These are phyloP conservation scores for Cucurbitaria berberidis DNA, from an alignment of 2,329 filamentous ascomycete species.

Conservation along the genomic window DNA sequence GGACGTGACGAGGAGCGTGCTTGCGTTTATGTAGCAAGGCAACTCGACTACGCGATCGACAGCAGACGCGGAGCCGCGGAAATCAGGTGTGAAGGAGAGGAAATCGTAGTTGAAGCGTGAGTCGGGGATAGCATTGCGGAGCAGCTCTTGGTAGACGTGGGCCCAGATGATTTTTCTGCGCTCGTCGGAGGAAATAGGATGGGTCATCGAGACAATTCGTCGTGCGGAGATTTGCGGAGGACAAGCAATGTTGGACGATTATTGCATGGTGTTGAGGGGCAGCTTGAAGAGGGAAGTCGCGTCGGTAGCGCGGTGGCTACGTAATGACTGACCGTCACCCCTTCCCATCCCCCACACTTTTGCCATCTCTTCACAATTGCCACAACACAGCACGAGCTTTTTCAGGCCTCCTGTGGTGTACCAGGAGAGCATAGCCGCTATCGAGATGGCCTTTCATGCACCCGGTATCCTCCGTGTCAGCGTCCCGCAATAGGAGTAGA, in stretches of 20 bases:
- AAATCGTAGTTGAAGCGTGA: slow-evolving; percentile 55
- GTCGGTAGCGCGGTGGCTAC: background rate
- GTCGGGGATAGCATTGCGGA: slow-evolving; percentile 51
- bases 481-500: too few relatives aligned
- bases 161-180: slow-evolving; percentile 32
- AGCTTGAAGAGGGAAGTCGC: background rate
- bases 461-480: background rate
- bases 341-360: background rate
- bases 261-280: background rate
- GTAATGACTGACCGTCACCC: background rate
- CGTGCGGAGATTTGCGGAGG: background rate
- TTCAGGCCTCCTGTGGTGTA: background rate
- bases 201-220: slow-evolving; percentile 17
- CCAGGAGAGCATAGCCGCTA: background rate
- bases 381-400: background rate
- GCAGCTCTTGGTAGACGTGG: slow-evolving; percentile 46
- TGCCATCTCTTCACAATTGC: background rate
- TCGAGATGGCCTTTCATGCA: background rate
- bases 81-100: slow-evolving; percentile 53
- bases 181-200: slow-evolving; percentile 14
- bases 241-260: background rate
- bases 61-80: slow-evolving; percentile 47
- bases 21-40: slow-evolving; percentile 40
- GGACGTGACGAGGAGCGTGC: slow-evolving; percentile 50
- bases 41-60: slow-evolving; percentile 40